Evolutionary conservation across 2,329 filamentous ascomycete species (phyloP), one percentile per base, ranked within the genome.

Genomic region (Simplicillium aogashimaense): DNA sequence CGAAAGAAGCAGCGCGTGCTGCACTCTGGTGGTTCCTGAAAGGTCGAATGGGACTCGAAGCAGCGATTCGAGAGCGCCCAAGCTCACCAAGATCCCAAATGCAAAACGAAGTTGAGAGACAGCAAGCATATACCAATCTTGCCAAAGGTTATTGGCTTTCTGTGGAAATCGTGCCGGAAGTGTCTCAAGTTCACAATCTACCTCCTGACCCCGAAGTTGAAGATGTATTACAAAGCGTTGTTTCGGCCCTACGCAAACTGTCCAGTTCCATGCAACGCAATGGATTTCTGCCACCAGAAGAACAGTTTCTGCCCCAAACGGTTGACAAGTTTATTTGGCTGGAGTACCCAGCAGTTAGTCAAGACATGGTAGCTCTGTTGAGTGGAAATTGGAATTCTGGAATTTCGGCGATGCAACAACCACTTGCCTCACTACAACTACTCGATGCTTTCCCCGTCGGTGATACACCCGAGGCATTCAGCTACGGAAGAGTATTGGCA

Each of bases 11-110:
- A 65, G 69, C 83, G 9, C 74, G 85, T 43, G 81, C 80, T 17
- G 81, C 78, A 3, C 66, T 86, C 1, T 95, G 89, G 89, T 95
- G 89, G 89, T 94, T 95, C 53, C 56, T 94, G 35, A 83, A 78
- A 49, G 89, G 88, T 15, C 80, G 88, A 45, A 76, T 81, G 53
- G 78, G 80, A 9, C 69, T 95, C 38, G 89, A 95, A 57, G 60
- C 65, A 11, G 69, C 81, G 31, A 79, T 94, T 36, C 74, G 86
- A 44, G 79, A 77, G 39, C 72, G 76, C 7, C 72, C 80, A 25
- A 56, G 38, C 30, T 52, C 58, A 7, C 66, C 72, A 4, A 71
- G 78, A 45, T 65, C 61, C 8, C 66, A 76, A 48, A 65, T 70
- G 54, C 64, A 72, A 50, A 72, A 67, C 46, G 67, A 76, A 47